Base-by-base conservation (phyloP, 2,329 filamentous ascomycete species). In the Aureobasidium uvarum region DNA sequence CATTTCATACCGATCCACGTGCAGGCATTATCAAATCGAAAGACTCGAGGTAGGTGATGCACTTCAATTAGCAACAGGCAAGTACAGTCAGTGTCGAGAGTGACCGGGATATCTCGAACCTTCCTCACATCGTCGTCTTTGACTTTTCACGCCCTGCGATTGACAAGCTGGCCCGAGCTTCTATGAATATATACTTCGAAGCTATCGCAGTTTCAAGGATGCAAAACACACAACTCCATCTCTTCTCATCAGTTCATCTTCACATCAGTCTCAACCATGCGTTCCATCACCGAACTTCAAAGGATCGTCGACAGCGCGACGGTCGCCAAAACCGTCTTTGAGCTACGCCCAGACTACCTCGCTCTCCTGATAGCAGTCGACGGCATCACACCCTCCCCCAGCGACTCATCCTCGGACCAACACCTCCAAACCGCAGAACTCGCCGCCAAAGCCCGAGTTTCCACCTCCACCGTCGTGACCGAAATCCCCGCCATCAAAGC, bases 281-380 rank as follows among this genome's bases (percentile, higher is more conserved):
- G 55, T 20, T 59, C 55, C n/a, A 36, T 59, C 10, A 23, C 25
- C 55, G 55, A 59, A 4, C 56, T 60, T 11, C 41, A 60, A 38
- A 60, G 38, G 13, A 25, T 60, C 43, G 41, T 60, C 11, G 56
- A 60, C 56, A 25, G 56, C 41, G 56, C 56, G 1, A 38, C 20
- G 5, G 25, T 60, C 10, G 28, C 41, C 18, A 43, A 41, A n/a
- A 38, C 2, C 11, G 56, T 60, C 56, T 77, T 77, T 56, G 55
- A 70, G 14, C 68, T 79, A 0, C 74, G 74, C 1, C 75, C 75
- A 0, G 77, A 78, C 64, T 78, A 79, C 55, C 75, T 76, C 48
- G 75, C 70, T 2, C 72, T 79, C 6, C 62, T 79, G 1, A 70
- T 78, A 41, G 71, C 75, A 0, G 71, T 75, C 6, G 72, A 73